phyloP scores from a whole-genome alignment of 2,329 filamentous ascomycete genomes.

The Botrytis paeoniae region DNA sequence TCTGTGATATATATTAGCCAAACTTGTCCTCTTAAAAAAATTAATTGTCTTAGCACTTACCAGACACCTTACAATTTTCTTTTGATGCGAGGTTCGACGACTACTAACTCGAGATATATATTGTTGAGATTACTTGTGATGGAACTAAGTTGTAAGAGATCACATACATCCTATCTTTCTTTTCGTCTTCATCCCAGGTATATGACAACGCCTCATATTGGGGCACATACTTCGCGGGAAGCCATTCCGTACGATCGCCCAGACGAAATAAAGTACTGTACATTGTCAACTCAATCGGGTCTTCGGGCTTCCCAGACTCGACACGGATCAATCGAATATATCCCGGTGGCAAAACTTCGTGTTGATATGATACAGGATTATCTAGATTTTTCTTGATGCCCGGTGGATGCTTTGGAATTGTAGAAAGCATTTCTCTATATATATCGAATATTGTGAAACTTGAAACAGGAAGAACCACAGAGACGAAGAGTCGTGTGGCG shows the following conservation, averaged over 20 bases:
- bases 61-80: neutral
- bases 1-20: neutral
- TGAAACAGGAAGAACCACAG: neutral
- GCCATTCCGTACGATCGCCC: fast-evolving
- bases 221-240: neutral
- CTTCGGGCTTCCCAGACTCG: neutral
- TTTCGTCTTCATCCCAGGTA: neutral
- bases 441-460: neutral
- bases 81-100: neutral
- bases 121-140: neutral
- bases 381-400: neutral
- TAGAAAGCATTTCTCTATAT: no score
- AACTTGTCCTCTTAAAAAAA: neutral
- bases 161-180: neutral
- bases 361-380: neutral
- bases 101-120: neutral
- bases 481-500: neutral
- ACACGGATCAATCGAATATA: neutral
- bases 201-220: neutral
- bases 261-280: fast-evolving
- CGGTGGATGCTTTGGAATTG: neutral
- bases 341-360: neutral
- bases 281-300: neutral
- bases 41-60: neutral
- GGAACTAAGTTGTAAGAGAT: neutral